Evolutionary conservation across 495 filamentous ascomycete genomes (phyloP), one percentile per base, ranked within the genome.

Genomic region (Filosporella fistucella): DNA sequence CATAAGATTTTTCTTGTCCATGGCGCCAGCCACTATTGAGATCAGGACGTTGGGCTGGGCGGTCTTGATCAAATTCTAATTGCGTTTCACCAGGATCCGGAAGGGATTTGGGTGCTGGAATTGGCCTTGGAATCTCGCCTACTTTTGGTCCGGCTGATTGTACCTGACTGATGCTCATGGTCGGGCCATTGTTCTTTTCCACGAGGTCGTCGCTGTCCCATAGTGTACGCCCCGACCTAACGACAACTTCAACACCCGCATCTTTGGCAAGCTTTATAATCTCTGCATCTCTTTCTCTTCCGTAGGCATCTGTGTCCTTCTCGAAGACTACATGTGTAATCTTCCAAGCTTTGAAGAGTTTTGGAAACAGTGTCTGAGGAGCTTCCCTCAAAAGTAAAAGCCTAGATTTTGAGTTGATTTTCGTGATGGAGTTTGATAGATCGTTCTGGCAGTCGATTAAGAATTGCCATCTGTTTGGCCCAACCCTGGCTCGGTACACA

Each of bases 271-370:
- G 49, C 4, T 65, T 60, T 12, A 73, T 64, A 25, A 87, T 68
- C 8, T 59, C 57, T 32, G 60, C 67, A 61, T 88, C 84, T 28
- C 84, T 60, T 13, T 78, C 69, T 9, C 72, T 65, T 3, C 76
- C 84, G 58, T 86, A 86, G 0, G 80, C 69, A 64, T 87, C 84
- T 2, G 81, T 84, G 49, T 88, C 84, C 52, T 81, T 84, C 58
- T 87, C 83, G 54, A 86, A 88, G 0, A 86, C 84, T 3, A 87
- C 61, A 65, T 87, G 84, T 0, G 80, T 80, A 21, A 85, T 75
- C 16, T 72, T 74, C 84, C 82, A 86, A 32, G 71, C 67, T 55
- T 77, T 76, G 70, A 84, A 85, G 0, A 87, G 63, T 54, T 85
- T 86, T 1, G 77, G 76, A 10, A 86, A 66, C 1, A 86, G 62